A percentile compares a stretch with the other conserved stretches of the same genome.
phyloP scores from a whole-genome alignment of 176 grass and related monocot genomes.

The Poa pratensis region DNA sequence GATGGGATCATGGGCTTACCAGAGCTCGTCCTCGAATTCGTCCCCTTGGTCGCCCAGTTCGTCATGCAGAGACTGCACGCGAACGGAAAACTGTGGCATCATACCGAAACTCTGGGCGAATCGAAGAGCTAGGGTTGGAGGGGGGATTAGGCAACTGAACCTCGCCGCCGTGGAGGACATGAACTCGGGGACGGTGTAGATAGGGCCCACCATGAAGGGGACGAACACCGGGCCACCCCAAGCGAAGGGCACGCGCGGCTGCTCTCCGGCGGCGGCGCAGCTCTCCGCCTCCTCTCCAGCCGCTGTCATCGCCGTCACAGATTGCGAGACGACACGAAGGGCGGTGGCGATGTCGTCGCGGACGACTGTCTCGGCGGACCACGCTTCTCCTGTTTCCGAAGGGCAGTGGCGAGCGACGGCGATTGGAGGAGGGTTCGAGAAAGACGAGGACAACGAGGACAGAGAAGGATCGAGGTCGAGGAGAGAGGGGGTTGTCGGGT shows the following conservation, averaged over 20 bases:
- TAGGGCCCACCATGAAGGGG: conserved; percentile 63
- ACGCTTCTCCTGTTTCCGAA: no score
- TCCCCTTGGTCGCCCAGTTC: conserved; percentile 52
- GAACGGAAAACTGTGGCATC: not conserved
- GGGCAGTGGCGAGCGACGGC: no score
- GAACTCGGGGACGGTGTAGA: conserved; percentile 65
- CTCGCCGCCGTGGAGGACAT: conserved; percentile 58
- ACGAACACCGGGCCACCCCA: conserved; percentile 78
- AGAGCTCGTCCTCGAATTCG: conserved; percentile 73
- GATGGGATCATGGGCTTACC: conserved; percentile 45
- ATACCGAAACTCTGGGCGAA: not conserved
- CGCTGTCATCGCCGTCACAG: conserved; percentile 31
- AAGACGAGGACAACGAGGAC: no score
- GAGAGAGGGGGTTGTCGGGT: no score
- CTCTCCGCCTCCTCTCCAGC: conserved; percentile 45
- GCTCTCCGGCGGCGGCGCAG: conserved; percentile 36
- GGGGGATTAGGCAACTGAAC: conserved; percentile 34
- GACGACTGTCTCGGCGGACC: no score
- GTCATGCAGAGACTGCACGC: conserved; percentile 51
- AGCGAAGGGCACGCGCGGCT: conserved; percentile 55
- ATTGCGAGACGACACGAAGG: no score
- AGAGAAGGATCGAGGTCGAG: no score
- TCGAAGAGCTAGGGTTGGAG: not conserved
- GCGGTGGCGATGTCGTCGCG: no score
- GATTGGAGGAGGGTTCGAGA: no score